Evolutionary conservation across 768 basidiomycete species (phyloP).

Genomic region (Trametes elegans): DNA sequence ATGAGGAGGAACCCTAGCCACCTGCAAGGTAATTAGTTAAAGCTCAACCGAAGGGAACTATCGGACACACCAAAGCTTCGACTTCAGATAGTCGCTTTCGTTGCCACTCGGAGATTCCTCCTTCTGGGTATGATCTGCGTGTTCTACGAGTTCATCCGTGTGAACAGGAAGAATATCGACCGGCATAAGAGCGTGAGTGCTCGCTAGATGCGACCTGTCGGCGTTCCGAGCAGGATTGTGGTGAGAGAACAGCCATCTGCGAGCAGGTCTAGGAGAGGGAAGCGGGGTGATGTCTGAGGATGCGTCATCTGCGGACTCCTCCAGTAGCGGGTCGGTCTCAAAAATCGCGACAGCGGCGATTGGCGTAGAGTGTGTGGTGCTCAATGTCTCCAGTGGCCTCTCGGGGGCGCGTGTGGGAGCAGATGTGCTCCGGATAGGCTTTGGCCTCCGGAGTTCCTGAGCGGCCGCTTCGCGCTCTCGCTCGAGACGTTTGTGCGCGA

Average conservation of each 20-base stretch:
- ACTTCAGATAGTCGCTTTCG: slow-evolving; percentile 78
- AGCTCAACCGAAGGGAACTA: neutral
- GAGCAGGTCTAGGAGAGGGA: neutral
- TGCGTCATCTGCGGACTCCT: neutral
- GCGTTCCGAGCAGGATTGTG: slow-evolving; percentile 5
- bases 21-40: slow-evolving; percentile 41
- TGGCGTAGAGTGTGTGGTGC: neutral
- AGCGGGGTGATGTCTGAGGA: neutral
- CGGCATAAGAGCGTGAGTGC: slow-evolving; percentile 21
- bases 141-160: neutral
- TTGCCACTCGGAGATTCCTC: slow-evolving; percentile 34
- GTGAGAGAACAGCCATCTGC: slow-evolving; percentile 14
- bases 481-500: slow-evolving; percentile 77
- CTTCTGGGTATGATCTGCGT: neutral
- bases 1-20: slow-evolving; percentile 88
- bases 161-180: slow-evolving; percentile 15
- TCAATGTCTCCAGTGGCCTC: neutral
- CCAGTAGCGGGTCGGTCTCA: slow-evolving; percentile 23
- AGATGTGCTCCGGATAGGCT: slow-evolving; percentile 1
- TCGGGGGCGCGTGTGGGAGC: neutral
- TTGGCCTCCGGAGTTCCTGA: neutral
- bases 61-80: slow-evolving; percentile 70
- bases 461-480: slow-evolving; percentile 25
- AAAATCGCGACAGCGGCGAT: slow-evolving; percentile 8
- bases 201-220: slow-evolving; percentile 16